Percentiles rank a stretch among this genome's conserved stretches.
These are phyloP conservation scores for Penicillium janthinellum DNA, from an alignment of 2,329 filamentous ascomycete species.

Conservation along the genomic window DNA sequence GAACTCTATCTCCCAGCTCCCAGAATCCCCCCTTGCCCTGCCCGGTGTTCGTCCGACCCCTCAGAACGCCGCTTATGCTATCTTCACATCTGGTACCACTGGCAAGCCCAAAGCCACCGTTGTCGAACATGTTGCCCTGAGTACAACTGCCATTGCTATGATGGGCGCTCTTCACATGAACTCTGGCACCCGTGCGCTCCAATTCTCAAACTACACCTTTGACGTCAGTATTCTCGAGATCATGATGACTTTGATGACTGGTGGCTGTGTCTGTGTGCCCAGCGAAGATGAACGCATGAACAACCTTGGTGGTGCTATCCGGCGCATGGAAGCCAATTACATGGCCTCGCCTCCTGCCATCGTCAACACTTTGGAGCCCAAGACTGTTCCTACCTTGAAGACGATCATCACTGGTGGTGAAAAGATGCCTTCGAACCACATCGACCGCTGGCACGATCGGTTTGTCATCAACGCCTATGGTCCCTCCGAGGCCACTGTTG, in stretches of 20 bases:
- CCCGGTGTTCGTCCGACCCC: constrained; percentile 21
- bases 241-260: constrained; percentile 57
- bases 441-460: constrained; percentile 48
- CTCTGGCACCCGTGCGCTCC: constrained; percentile 59
- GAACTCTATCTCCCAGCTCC: constrained; percentile 30
- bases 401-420: constrained; percentile 50
- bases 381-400: constrained; percentile 48
- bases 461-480: constrained; percentile 51
- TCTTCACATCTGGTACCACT: constrained; percentile 62
- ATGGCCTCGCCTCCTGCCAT: constrained; percentile 62
- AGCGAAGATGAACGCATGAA: constrained; percentile 53
- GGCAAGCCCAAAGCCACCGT: constrained; percentile 63
- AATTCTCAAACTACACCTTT: constrained; percentile 60
- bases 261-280: constrained; percentile 63
- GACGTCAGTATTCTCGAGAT: constrained; percentile 59
- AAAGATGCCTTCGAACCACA: constrained; percentile 44
- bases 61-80: constrained; percentile 56
- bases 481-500: constrained; percentile 45
- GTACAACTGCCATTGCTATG: constrained; percentile 57
- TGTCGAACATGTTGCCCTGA: constrained; percentile 62
- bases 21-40: constrained; percentile 22
- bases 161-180: constrained; percentile 54
- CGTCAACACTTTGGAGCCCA: constrained; percentile 51
- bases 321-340: constrained; percentile 54
- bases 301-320: constrained; percentile 55